A percentile compares a stretch with the other conserved stretches of the same genome.
These are phyloP conservation scores for Globisporangium perplexum DNA, from an alignment of 352 stramenopile genomes.

Conservation along the genomic window DNA sequence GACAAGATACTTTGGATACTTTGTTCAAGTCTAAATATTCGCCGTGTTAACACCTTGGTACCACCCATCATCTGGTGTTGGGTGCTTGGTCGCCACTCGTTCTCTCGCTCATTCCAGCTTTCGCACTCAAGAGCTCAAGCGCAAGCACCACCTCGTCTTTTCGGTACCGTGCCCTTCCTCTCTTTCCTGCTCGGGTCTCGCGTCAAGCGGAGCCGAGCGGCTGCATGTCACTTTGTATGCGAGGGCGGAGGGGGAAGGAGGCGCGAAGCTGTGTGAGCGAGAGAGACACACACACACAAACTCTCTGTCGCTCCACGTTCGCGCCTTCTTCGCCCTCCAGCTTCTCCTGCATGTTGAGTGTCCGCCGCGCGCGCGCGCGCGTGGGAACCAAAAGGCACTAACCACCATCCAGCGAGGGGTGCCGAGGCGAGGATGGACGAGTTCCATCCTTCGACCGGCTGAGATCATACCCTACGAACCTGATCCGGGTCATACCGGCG, in stretches of 20 bases:
- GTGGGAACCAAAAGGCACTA: slow-evolving; percentile 19
- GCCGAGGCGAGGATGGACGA: slow-evolving; percentile 38
- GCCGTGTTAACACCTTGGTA: too few relatives aligned
- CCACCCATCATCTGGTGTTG: too few relatives aligned
- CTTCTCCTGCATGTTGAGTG: background rate
- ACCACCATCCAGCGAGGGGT: slow-evolving; percentile 49
- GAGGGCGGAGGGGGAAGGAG: background rate
- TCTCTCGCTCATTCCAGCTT: background rate
- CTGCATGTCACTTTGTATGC: background rate
- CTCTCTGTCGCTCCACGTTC: background rate
- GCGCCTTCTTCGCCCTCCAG: background rate
- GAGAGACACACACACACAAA: too few relatives aligned
- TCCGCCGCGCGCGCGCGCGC: slow-evolving; percentile 8
- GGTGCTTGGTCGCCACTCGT: too few relatives aligned
- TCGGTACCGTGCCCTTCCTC: background rate
- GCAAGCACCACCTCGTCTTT: background rate
- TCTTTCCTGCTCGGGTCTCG: background rate
- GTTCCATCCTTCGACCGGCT: slow-evolving; percentile 44
- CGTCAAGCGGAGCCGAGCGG: too few relatives aligned
- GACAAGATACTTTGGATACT: too few relatives aligned
- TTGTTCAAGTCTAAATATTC: too few relatives aligned
- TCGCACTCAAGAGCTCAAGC: background rate
- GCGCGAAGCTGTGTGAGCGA: background rate
- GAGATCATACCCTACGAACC: slow-evolving; percentile 67
- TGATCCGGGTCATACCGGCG: slow-evolving; percentile 62